phyloP scores from a whole-genome alignment of 2,329 filamentous ascomycete species.

The Ophidiomyces ophidiicola region DNA sequence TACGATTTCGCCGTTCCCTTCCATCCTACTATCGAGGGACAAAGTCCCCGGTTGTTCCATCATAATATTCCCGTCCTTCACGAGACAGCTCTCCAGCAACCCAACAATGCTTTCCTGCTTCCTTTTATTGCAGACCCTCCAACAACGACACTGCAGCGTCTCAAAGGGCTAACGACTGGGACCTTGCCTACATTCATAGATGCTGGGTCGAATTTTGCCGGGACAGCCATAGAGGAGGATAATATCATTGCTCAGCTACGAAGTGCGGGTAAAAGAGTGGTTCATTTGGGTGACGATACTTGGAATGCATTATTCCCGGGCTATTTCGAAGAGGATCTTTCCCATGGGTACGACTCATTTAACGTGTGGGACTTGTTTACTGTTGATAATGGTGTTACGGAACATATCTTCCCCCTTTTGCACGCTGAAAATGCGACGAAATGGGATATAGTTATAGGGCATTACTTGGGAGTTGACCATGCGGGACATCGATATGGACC shows the following conservation, averaged over 20 bases:
- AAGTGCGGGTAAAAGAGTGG: conserved; percentile 60
- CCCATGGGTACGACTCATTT: conserved; percentile 85
- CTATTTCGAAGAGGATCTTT: conserved; percentile 82
- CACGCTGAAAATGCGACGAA: conserved; percentile 49
- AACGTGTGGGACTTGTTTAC: conserved; percentile 98
- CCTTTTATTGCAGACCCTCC: conserved; percentile 97
- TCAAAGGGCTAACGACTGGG: conserved; percentile 90
- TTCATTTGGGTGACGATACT: conserved; percentile 94
- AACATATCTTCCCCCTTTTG: conserved; percentile 71
- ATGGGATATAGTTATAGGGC: conserved; percentile 93
- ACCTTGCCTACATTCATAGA: conserved; percentile 92
- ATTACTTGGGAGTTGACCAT: conserved; percentile 91
- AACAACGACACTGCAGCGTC: conserved; percentile 77
- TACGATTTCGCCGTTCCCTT: conserved; percentile 94
- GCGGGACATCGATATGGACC: conserved; percentile 93
- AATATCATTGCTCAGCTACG: conserved; percentile 55
- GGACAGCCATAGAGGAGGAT: conserved; percentile 91
- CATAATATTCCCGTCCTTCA: conserved; percentile 79
- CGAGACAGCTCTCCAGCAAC: conserved; percentile 61
- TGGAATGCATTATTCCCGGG: conserved; percentile 88
- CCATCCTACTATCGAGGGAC: conserved; percentile 34
- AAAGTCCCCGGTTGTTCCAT: conserved; percentile 56
- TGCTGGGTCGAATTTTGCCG: conserved; percentile 86
- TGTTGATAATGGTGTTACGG: conserved; percentile 85
- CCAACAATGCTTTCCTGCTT: conserved; percentile 73